Evolutionary conservation across 2,329 filamentous ascomycete species (phyloP).

Genomic region (Lachnellula arida): DNA sequence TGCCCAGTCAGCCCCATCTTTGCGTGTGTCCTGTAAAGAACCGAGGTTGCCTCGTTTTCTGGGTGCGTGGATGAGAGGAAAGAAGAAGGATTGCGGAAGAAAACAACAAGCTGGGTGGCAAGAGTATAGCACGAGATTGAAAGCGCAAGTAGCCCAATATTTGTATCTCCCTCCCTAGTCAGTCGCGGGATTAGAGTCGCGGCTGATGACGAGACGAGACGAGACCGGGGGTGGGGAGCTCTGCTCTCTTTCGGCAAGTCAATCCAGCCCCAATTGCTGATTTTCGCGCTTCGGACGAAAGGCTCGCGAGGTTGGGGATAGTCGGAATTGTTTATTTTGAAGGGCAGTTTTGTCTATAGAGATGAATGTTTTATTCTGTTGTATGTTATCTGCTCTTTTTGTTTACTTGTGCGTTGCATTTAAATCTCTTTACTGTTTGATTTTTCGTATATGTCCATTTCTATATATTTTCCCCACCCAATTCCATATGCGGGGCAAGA

Average conservation of each 20-base stretch:
- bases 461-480: no score
- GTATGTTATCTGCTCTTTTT: no score
- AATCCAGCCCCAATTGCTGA: background rate
- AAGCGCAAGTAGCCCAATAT: background rate
- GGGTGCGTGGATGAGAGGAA: background rate
- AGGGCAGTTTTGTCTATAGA: no score
- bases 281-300: background rate
- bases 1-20: slow-evolving; percentile 43
- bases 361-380: no score
- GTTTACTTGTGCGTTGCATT: no score
- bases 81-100: background rate
- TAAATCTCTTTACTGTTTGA: no score
- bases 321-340: no score
- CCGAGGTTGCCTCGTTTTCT: slow-evolving; percentile 5
- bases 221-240: background rate
- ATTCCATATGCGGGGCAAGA: no score
- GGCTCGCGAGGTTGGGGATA: background rate
- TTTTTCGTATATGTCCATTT: no score
- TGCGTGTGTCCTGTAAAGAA: slow-evolving; percentile 1
- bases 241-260: background rate
- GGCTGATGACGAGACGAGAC: background rate
- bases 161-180: background rate
- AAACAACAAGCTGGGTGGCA: background rate
- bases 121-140: background rate
- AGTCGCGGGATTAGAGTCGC: background rate